phyloP scores from a whole-genome alignment of 495 filamentous ascomycete species.

The Lophiostoma macrostomum region DNA sequence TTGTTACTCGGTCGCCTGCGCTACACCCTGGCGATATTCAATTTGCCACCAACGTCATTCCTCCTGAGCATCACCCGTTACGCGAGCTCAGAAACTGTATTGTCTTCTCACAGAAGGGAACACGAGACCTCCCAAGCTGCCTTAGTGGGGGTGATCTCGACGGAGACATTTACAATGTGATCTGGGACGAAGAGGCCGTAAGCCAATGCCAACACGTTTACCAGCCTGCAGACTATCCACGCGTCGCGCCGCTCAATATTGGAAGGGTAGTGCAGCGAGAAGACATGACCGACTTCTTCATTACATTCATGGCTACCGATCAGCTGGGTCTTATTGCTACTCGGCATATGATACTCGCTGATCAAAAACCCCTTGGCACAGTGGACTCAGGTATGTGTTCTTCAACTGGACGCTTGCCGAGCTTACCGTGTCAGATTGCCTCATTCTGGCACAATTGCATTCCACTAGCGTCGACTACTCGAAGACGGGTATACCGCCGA shows the following conservation, averaged over 20 bases:
- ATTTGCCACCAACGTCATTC: constrained; percentile 50
- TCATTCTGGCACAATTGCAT: constrained; percentile 63
- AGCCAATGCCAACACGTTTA: constrained; percentile 24
- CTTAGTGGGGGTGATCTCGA: constrained; percentile 81
- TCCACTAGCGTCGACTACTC: constrained; percentile 81
- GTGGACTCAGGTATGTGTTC: constrained; percentile 37
- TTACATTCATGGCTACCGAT: constrained; percentile 76
- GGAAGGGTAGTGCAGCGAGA: constrained; percentile 49
- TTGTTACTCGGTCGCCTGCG: constrained; percentile 71
- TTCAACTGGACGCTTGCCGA: not conserved
- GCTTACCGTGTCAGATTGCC: constrained; percentile 45
- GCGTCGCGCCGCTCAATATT: constrained; percentile 52
- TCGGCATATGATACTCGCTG: constrained; percentile 65
- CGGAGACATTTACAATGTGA: constrained; percentile 74
- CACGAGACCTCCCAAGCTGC: constrained; percentile 69
- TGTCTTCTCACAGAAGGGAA: constrained; percentile 68
- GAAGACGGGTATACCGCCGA: constrained; percentile 70
- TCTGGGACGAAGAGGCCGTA: constrained; percentile 34
- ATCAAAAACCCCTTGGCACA: constrained; percentile 56
- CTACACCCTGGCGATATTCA: constrained; percentile 81
- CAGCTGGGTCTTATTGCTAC: constrained; percentile 64
- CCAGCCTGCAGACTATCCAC: constrained; percentile 64
- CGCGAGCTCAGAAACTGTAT: constrained; percentile 63
- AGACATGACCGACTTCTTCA: constrained; percentile 76
- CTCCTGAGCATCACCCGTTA: constrained; percentile 61